Evolutionary conservation across 176 grass and related monocot species (phyloP).

Genomic region (Oryza punctata): DNA sequence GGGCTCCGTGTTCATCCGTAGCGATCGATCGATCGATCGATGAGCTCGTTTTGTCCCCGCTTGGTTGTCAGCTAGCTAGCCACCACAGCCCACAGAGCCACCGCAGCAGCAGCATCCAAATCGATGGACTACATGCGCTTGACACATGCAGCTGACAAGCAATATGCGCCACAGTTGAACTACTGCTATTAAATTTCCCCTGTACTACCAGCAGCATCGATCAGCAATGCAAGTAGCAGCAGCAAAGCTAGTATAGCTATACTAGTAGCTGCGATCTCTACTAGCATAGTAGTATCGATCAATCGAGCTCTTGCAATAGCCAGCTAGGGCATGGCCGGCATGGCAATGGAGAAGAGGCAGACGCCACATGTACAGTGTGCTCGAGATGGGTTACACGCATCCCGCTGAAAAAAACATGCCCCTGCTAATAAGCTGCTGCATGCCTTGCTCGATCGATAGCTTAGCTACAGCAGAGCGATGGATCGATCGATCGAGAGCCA

Average conservation of each 20-base stretch:
- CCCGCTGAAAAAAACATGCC: conserved; percentile 55
- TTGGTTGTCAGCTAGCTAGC: conserved; percentile 37
- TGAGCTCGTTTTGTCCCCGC: conserved; percentile 5
- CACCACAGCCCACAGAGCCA: neutral
- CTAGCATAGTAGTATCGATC: conserved; percentile 4
- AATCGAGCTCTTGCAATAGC: conserved; percentile 6
- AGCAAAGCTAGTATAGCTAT: neutral
- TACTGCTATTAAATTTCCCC: conserved; percentile 20
- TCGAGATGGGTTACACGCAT: conserved; percentile 33
- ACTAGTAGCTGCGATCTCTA: neutral
- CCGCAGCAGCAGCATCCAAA: conserved; percentile 24
- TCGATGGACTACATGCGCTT: conserved; percentile 32
- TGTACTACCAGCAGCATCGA: neutral
- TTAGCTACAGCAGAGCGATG: neutral
- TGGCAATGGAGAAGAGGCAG: neutral
- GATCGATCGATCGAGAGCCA: too few species aligned
- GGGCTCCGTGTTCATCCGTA: neutral
- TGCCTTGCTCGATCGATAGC: neutral
- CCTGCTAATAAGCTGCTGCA: neutral
- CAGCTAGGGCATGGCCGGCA: conserved; percentile 28
- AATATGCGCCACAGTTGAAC: conserved; percentile 33
- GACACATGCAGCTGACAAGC: conserved; percentile 33
- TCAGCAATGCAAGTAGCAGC: neutral
- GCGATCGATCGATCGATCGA: conserved; percentile 38
- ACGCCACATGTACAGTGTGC: neutral